Evolutionary conservation across 2,329 filamentous ascomycete species (phyloP).

Genomic region (Trichocomaceae sp.): DNA sequence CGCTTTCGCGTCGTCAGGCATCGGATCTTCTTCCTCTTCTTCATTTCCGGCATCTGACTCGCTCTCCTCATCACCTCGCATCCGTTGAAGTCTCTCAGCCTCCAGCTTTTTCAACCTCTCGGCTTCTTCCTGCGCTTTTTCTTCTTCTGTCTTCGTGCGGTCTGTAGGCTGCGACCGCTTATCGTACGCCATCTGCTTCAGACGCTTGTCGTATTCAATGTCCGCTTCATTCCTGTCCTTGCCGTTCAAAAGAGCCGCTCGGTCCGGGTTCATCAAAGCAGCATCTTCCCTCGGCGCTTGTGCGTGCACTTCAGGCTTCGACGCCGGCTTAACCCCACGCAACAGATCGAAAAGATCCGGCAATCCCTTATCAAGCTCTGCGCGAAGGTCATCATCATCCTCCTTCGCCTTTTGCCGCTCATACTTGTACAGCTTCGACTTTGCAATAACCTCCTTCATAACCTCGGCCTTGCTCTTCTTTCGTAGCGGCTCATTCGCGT

Average conservation of each 20-base stretch:
- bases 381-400: constrained; percentile 80
- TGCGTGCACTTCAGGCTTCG: constrained; percentile 27
- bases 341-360: constrained; percentile 69
- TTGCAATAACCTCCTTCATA: constrained; percentile 95
- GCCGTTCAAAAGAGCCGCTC: constrained; percentile 54
- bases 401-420: constrained; percentile 90
- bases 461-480: constrained; percentile 96
- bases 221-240: constrained; percentile 63
- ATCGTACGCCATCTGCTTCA: constrained; percentile 78
- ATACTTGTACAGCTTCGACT: constrained; percentile 92
- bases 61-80: constrained; percentile 72
- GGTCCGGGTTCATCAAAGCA: constrained; percentile 56
- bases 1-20: constrained; percentile 51
- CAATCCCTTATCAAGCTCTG: constrained; percentile 77
- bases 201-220: constrained; percentile 77
- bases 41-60: constrained; percentile 39
- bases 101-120: constrained; percentile 73
- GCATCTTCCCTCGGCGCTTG: constrained; percentile 39
- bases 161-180: constrained; percentile 78
- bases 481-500: constrained; percentile 60
- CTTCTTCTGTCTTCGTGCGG: constrained; percentile 85
- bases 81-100: constrained; percentile 71
- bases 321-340: constrained; percentile 48
- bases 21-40: constrained; percentile 38
- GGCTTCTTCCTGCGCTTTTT: constrained; percentile 71